Conservation (phyloP, 1,284 basidiomycete species). For the Phellopilus nigrolimitatus region DNA sequence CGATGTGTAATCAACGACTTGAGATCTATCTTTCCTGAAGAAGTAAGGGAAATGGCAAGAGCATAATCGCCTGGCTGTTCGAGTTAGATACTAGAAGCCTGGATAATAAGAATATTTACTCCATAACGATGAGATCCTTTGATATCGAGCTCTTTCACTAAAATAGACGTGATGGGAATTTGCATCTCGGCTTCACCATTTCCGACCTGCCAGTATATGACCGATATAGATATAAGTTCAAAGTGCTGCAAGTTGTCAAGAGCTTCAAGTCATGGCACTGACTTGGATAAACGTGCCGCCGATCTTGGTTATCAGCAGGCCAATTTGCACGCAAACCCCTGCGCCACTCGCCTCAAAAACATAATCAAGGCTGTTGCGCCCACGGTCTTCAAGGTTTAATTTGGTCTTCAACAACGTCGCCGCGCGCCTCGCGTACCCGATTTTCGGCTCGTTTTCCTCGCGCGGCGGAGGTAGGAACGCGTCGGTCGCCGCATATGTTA, state of each 20-base stretch:
- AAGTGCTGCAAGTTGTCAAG: too few relatives aligned
- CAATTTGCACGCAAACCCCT: slow-evolving; percentile 81
- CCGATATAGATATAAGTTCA: too few relatives aligned
- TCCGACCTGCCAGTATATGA: too few relatives aligned
- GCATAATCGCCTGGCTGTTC: slow-evolving; percentile 77
- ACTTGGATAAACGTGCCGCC: slow-evolving; percentile 75
- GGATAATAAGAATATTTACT: slow-evolving; percentile 36
- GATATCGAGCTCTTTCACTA: slow-evolving; percentile 74
- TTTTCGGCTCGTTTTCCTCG: slow-evolving; percentile 59
- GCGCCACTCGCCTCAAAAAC: slow-evolving; percentile 87
- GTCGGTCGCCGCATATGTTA: slow-evolving; percentile 81
- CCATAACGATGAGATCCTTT: slow-evolving; percentile 88
- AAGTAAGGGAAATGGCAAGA: slow-evolving; percentile 77
- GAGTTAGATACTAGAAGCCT: neutral
- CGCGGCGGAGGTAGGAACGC: slow-evolving; percentile 64
- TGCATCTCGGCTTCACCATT: slow-evolving; percentile 63
- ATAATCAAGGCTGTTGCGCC: slow-evolving; percentile 57
- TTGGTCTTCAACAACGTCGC: slow-evolving; percentile 53
- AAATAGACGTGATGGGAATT: slow-evolving; percentile 55
- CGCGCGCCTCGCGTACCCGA: slow-evolving; percentile 69
- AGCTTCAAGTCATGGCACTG: too few relatives aligned
- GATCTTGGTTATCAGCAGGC: slow-evolving; percentile 63
- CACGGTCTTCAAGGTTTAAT: slow-evolving; percentile 56
- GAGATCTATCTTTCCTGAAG: slow-evolving; percentile 77
- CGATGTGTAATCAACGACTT: slow-evolving; percentile 88